Base-by-base conservation (phyloP, 768 basidiomycete species). In the Ephemerocybe angulata region DNA sequence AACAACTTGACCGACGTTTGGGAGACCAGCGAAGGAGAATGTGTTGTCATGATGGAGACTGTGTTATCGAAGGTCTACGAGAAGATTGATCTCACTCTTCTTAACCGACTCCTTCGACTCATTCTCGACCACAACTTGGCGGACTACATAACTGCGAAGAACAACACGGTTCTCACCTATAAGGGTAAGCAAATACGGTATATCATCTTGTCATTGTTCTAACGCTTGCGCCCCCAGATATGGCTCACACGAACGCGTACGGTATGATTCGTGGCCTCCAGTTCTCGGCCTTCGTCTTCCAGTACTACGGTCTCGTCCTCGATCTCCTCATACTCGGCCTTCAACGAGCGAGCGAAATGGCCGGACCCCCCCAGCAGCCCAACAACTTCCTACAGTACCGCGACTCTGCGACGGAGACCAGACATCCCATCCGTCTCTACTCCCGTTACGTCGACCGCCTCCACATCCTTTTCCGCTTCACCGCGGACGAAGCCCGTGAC, bases 271-370 rank as follows among this genome's bases (percentile, higher is more conserved):
- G 97, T 59, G 97, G 97, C 56, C 82, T 99, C 13, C 97, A 98
- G 67, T 99, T 99, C 79, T 97, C 95, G 3, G 90, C 91, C 33
- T 99, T 98, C 69, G 93, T 99, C 64, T 99, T 99, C 87, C 97
- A 98, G 75, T 95, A 93, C 73, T 95, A 98, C 65, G 96, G 96
- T 47, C 81, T 98, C 27, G 91, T 98, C 4, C 84, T 98, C 42
- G 97, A 99, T 70, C 78, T 99, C 37, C 82, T 99, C 55, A 91
- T 99, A 63, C 84, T 99, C 33, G 97, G 97, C 57, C 80, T 99
- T n/a, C 93, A 98, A 65, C 87, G 97, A 42, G 97, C 97, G 2
- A 96, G 93, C 63, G 97, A 98, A 74, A 96, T 98, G 92, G 97
- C 97, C 4, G 97, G 97, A 2, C 97, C 97, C 2, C 94, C 96